Base-by-base conservation (phyloP, 371 early-diverging fungal species). In the Mucor circinelloides region DNA sequence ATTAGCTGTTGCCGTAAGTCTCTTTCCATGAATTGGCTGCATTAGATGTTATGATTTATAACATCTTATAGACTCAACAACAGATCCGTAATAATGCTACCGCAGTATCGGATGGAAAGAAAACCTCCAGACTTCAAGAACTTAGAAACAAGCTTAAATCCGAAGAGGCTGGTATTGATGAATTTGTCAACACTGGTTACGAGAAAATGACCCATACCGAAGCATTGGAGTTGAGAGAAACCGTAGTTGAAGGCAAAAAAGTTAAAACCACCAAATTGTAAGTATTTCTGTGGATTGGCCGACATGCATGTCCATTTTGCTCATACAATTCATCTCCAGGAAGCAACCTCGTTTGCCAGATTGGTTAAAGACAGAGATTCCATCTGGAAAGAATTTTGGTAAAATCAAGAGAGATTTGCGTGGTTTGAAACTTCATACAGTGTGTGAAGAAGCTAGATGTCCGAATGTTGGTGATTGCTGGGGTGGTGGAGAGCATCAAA, bases 391-490 rank as follows among this genome's bases (percentile, higher is more conserved):
- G 55, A 92, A 94, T 69, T 96, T 86, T 70, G 80, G 88, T 10
- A 76, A 85, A 60, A 93, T 98, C 75, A 95, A 96, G 78, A 87
- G 88, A 72, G 95, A 96, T 72, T 78, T 98, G 68, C 87, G 97
- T 57, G 96, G 94, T 38, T 84, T 99, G 31, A 95, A 95, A 38
- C 87, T 97, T 46, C 92, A 96, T 73, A 98, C 98, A 17, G 94
- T 94, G 19, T 95, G 96, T 77, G 96, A 95, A 74, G 98, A 98
- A 72, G 98, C 99, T 17, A 86, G 93, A 72, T 99, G 99, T 80
- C 99, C 99, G 19, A 99, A 99, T 83, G 94, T 98, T 76, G 93
- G 95, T 57, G 97, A 97, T 73, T 99, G 99, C 82, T 98, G 98
- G 99, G 97, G 98, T 61, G 98, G 71, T 15, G 83, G 96, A 63